Base-by-base conservation (phyloP, 345 rosid species). In the Erodium maritimum region DNA sequence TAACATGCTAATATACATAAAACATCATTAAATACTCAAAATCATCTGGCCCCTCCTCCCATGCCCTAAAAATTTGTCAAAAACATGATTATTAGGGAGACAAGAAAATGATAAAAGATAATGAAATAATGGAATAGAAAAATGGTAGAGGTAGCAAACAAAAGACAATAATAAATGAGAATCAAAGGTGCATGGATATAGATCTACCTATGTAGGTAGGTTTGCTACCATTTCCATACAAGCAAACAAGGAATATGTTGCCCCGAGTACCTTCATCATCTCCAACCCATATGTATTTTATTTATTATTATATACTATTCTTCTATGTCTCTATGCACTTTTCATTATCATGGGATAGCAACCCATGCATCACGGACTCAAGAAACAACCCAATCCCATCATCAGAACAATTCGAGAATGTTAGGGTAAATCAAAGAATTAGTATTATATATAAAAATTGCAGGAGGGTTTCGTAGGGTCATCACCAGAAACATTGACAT, bases 401-500 rank as follows among this genome's bases (percentile, higher is more conserved):
- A 29, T n/a, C 3, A 29, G 5, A 46, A 46, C 17, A 19, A n/a
- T 51, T 51, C 21, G n/a, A 51, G 20, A 51, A 51, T 51, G 54
- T 51, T 51, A 17, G 54, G 7, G 19, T 42, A 7, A 42, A 42
- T 42, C 16, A 42, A 42, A 20, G 1, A 51, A 51, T 51, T 51
- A 17, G 21, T n/a, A 5, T 11, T 5, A 29, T 6, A 29, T 29
- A 51, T 3, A 51, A 1, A 17, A 51, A 5, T 17, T 25, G 11
- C 9, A 46, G 56, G 34, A 3, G 3, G 8, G 34, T 3, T 3
- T 29, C 8, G 8, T 65, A 58, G 69, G 68, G 62, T 24, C 18
- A 60, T 69, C 71, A 88, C 95, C 98, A 69, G 84, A 80, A 67
- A 68, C 53, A 24, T 61, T 66, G n/a, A 50, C 63, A 17, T 79